Evolutionary conservation across 2,329 filamentous ascomycete genomes (phyloP), one percentile per base, ranked within the genome.

Genomic region (Aspergillus brunneoviolaceus): DNA sequence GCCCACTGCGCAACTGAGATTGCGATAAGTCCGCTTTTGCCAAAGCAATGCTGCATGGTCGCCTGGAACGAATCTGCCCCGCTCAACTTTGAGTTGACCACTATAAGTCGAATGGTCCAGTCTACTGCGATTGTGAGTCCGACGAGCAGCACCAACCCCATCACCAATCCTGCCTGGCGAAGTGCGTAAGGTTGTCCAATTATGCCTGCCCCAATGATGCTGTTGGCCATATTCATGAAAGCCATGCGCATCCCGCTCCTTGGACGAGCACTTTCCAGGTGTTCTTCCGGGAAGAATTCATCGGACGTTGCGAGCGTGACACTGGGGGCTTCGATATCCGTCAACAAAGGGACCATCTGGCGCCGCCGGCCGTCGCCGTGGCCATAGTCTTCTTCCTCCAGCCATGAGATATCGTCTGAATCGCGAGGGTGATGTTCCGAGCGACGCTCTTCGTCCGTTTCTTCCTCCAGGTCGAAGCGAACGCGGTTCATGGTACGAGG

Each of bases 161-260:
- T 89, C 16, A 91, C 74, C 68, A 99, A 84, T 6, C 95, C 95
- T 7, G 95, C 95, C 79, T 98, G 93, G 60, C 87, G 87, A 72
- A 99, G 89, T n/a, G 95, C 95, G 77, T 98, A 99, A 12, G 95
- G 93, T 78, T 99, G 95, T 3, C 91, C 87, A 67, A 89, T 89
- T 61, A 89, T 89, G 2, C 87, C 87, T 31, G 87, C 87, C 31
- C 87, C 87, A 63, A 99, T 97, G 74, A 99, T 99, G 69, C 91
- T 96, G 80, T 99, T 99, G 64, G 95, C 94, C 95, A 99, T 99
- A 79, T 99, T 99, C 92, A 98, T 96, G 68, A 99, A 98, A 3
- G 95, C 94, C 73, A 89, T 91, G 63, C 85, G 83, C 78, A 98
- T 84, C 5, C 90, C 89, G 60, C 91, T 96, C 78, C 94, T 94